Conservation (phyloP, 495 filamentous ascomycete genomes). For the Zalerion maritima region DNA sequence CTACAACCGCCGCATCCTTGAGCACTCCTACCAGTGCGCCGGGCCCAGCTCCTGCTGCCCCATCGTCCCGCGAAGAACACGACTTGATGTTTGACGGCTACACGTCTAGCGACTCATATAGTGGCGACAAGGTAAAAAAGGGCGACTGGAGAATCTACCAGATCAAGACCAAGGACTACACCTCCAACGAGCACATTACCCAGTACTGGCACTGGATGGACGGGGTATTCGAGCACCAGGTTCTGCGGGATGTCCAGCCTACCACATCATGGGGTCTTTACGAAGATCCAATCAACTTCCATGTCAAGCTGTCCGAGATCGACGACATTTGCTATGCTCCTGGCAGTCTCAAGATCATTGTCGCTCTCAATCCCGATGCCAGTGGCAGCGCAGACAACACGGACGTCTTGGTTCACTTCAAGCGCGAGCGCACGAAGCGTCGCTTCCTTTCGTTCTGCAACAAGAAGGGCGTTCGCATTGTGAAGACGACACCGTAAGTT, state of each 20-base stretch:
- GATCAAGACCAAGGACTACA: slow-evolving; percentile 23
- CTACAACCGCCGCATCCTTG: not conserved
- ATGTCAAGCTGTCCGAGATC: slow-evolving; percentile 22
- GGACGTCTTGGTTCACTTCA: slow-evolving; percentile 27
- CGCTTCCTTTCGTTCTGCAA: slow-evolving; percentile 26
- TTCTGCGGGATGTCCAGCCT: slow-evolving; percentile 24
- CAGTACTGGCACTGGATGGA: slow-evolving; percentile 35
- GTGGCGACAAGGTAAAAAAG: slow-evolving; percentile 19
- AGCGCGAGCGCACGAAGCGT: slow-evolving; percentile 29
- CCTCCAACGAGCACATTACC: slow-evolving; percentile 25
- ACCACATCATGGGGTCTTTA: slow-evolving; percentile 27
- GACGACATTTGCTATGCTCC: slow-evolving; percentile 21
- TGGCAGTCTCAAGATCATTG: slow-evolving; percentile 16
- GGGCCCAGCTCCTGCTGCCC: slow-evolving; percentile 1
- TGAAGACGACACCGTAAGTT: slow-evolving; percentile 19
- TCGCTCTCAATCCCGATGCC: slow-evolving; percentile 14
- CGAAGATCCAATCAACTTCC: slow-evolving; percentile 31
- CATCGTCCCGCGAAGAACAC: slow-evolving; percentile 8
- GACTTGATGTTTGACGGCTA: slow-evolving; percentile 27
- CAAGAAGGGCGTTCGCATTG: slow-evolving; percentile 23
- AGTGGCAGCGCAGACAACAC: slow-evolving; percentile 11
- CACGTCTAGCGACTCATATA: slow-evolving; percentile 29
- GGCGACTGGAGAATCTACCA: slow-evolving; percentile 33
- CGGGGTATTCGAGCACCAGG: slow-evolving; percentile 29
- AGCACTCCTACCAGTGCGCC: not conserved